Conservation (phyloP, 225 moss, liverwort and hornwort genomes). For the Bryoerythrophyllum caledonicum region DNA sequence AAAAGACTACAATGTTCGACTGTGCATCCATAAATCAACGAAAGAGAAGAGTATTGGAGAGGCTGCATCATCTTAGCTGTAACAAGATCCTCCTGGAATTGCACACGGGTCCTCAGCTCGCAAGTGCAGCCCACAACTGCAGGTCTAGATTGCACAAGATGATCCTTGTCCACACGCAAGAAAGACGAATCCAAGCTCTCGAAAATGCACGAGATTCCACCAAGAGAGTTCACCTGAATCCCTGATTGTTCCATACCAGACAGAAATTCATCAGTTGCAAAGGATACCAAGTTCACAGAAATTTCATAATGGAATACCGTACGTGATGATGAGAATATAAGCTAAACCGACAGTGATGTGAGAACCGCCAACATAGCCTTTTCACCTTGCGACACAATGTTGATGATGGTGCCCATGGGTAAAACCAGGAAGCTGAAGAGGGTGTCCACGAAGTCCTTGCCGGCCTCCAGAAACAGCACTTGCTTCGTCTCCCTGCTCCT, state of each 20-base stretch:
- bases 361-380: no score
- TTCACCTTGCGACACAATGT: background rate
- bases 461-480: background rate
- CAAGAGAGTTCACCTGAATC: background rate
- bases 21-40: fast-evolving
- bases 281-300: background rate
- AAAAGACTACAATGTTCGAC: background rate
- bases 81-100: background rate
- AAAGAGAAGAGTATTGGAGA: background rate
- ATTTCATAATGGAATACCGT: background rate
- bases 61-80: background rate
- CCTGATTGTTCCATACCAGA: background rate
- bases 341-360: no score
- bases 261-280: background rate
- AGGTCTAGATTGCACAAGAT: background rate
- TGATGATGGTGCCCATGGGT: slow-evolving; percentile 1
- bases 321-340: background rate
- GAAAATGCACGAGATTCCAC: background rate
- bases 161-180: background rate
- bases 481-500: background rate
- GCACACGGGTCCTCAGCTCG: no score
- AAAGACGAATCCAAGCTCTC: background rate
- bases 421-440: background rate
- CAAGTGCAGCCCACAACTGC: background rate
- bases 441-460: background rate